Conservation (phyloP, 2,329 filamentous ascomycete species). For the Lachnum nothofagi region DNA sequence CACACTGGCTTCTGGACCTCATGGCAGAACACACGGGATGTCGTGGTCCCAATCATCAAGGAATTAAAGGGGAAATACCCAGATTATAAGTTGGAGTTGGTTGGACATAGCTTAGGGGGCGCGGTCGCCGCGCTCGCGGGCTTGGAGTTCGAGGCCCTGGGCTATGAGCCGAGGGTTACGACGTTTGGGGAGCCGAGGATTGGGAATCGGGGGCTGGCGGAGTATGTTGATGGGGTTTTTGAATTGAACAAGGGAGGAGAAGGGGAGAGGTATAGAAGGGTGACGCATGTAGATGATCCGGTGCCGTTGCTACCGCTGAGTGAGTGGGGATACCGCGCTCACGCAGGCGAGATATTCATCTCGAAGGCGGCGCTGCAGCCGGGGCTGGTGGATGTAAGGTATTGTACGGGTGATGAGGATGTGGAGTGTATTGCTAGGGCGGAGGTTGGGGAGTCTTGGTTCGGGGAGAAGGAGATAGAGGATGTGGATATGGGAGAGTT, state of each 20-base stretch:
- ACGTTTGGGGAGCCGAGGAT: slow-evolving; percentile 85
- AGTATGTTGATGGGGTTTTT: slow-evolving; percentile 52
- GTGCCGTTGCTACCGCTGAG: slow-evolving; percentile 77
- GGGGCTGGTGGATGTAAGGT: slow-evolving; percentile 56
- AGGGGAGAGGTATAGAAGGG: slow-evolving; percentile 54
- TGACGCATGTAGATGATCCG: slow-evolving; percentile 81
- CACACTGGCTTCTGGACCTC: slow-evolving; percentile 84
- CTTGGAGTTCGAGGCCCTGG: slow-evolving; percentile 70
- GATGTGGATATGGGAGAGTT: slow-evolving; percentile 21
- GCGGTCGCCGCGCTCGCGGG: slow-evolving; percentile 84
- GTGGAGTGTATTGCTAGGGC: slow-evolving; percentile 59
- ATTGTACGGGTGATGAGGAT: slow-evolving; percentile 61
- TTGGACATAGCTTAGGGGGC: slow-evolving; percentile 85
- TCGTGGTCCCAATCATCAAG: slow-evolving; percentile 64
- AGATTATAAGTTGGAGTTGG: slow-evolving; percentile 67
- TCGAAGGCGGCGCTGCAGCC: slow-evolving; percentile 66
- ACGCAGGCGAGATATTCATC: slow-evolving; percentile 85
- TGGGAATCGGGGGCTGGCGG: slow-evolving; percentile 52
- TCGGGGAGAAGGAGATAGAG: slow-evolving; percentile 1
- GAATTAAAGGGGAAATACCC: slow-evolving; percentile 57
- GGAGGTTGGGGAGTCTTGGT: slow-evolving; percentile 14
- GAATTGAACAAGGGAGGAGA: not conserved
- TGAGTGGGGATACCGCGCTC: slow-evolving; percentile 82
- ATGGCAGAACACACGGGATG: slow-evolving; percentile 69
- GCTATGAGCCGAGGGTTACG: slow-evolving; percentile 71